A percentile compares a stretch with the other conserved stretches of the same genome.
Conservation (phyloP, 768 basidiomycete genomes). For the Boletus coccyginus region DNA sequence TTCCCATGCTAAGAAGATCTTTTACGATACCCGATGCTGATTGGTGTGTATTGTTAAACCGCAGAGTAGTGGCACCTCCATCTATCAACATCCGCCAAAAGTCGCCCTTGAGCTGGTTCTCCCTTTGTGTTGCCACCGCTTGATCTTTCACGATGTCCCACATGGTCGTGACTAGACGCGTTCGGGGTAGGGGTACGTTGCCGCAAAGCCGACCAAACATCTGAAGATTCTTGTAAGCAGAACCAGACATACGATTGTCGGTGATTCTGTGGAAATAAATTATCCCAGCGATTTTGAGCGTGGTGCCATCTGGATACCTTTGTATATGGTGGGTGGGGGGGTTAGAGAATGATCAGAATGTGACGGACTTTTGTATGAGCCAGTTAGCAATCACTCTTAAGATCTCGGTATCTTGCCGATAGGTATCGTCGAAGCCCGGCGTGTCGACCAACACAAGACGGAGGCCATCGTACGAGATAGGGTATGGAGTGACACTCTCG, state of each 20-base stretch:
- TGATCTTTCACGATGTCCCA: constrained; percentile 30
- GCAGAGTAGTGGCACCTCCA: neutral
- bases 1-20: neutral
- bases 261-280: constrained; percentile 35
- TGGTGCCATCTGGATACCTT: constrained; percentile 6
- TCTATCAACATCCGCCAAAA: constrained; percentile 23
- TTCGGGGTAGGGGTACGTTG: constrained; percentile 22
- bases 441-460: constrained; percentile 21
- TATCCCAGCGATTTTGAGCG: constrained; percentile 27
- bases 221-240: constrained; percentile 28
- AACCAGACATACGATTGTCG: constrained; percentile 34
- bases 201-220: constrained; percentile 38
- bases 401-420: constrained; percentile 11
- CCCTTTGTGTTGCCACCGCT: constrained; percentile 6
- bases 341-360: neutral
- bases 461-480: neutral
- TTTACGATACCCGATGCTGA: constrained; percentile 1
- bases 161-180: constrained; percentile 38
- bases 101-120: constrained; percentile 20
- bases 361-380: constrained; percentile 17
- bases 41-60: neutral
- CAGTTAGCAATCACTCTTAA: constrained; percentile 13
- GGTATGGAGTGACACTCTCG: constrained; percentile 1
- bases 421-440: constrained; percentile 21
- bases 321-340: neutral